Evolutionary conservation across 192 early-diverging fungal genomes (phyloP).

Genomic region (Linnemannia exigua): DNA sequence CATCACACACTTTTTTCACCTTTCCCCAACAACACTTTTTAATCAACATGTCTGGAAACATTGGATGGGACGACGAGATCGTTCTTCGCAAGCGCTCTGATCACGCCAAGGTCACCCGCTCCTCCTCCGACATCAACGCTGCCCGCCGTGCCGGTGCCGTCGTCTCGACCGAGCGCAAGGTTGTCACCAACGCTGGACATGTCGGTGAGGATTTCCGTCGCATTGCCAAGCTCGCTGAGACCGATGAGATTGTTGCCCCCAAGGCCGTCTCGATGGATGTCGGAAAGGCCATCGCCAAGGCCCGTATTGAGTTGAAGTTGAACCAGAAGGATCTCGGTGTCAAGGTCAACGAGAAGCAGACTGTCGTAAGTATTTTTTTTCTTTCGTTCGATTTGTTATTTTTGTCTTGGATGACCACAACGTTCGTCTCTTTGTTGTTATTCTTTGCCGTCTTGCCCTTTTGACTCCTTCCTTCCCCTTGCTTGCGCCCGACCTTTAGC

Average conservation of each 20-base stretch:
- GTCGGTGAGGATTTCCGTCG: constrained; percentile 77
- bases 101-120: constrained; percentile 71
- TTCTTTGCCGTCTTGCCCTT: neutral
- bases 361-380: constrained; percentile 67
- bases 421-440: no score
- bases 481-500: neutral
- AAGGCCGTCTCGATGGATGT: constrained; percentile 78
- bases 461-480: neutral
- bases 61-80: constrained; percentile 82
- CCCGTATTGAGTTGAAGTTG: constrained; percentile 77
- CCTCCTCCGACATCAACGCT: constrained; percentile 77
- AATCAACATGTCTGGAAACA: constrained; percentile 53
- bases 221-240: constrained; percentile 90
- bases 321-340: constrained; percentile 93
- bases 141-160: constrained; percentile 80
- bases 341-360: constrained; percentile 94
- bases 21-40: constrained; percentile 12
- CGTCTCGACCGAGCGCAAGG: constrained; percentile 84
- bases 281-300: constrained; percentile 88
- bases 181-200: constrained; percentile 70
- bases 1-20: constrained; percentile 8
- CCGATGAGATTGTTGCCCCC: constrained; percentile 85
- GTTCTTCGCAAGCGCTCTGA: constrained; percentile 85
- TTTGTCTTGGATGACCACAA: neutral
- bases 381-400: neutral